Base-by-base conservation (phyloP, 306 rosid genomes). In the barrel medic (Medicago truncatula) region DNA sequence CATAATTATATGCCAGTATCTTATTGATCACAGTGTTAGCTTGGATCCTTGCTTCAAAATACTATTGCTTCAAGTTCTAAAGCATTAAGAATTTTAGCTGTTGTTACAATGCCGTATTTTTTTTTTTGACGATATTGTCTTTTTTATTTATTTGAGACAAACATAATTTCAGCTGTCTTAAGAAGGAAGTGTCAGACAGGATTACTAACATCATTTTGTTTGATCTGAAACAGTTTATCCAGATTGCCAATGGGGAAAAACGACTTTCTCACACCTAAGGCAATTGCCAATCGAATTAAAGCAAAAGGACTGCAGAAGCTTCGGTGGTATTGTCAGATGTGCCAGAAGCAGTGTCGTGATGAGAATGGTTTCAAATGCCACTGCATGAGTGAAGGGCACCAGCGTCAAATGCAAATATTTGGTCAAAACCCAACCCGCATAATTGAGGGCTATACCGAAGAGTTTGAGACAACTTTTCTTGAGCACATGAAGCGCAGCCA, bases 241-340 rank as follows among this genome's bases (percentile, higher is more conserved):
- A 76, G 82, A 67, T 70, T 66, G 15, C 7, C 54, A 56, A 91
- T 94, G 98, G 98, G 97, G 18, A 94, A 90, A 88, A 94, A 94
- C 58, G 96, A 94, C 21, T 91, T 89, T 61, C 86, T 94, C 5
- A 94, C 97, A 0, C 97, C 97, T 0, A 94, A 94, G 68, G 97
- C 97, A 17, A 94, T 94, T 20, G 97, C 98, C 10, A 94, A 94
- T 54, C 79, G 97, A 50, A 91, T 91, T 80, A 94, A 93, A 77
- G 97, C 98, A 16, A 94, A 91, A 61, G 98, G 98, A 15, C 84
- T 94, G 38, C 97, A 94, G 92, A 94, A 94, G 86, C 96, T 94
- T 20, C 84, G 97, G 10, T 94, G 96, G 96, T 94, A 94, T 79
- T 94, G 98, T 85, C 98, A 94, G 86, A 94, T 93, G 98, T 93